Conservation (phyloP, 441 rosid genomes). For the Geranium incanum region DNA sequence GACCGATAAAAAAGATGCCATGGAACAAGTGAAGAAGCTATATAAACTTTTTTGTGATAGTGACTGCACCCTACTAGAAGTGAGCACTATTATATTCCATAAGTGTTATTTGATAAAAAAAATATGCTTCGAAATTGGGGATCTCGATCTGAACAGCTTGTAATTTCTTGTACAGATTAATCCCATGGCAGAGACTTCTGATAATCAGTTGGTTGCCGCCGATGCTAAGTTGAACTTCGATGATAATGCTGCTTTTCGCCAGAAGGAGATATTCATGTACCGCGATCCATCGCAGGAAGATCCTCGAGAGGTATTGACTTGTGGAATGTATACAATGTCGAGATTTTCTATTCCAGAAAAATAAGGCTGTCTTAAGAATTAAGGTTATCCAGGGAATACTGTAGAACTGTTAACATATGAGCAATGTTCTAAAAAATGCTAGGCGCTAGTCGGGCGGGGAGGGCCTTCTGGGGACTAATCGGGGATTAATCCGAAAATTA, state of each 20-base stretch:
- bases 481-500: no score
- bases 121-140: no score
- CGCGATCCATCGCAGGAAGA: constrained; percentile 96
- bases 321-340: background rate
- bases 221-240: constrained; percentile 98
- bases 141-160: no score
- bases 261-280: constrained; percentile 62
- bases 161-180: constrained; percentile 33
- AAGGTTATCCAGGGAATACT: no score
- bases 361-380: no score
- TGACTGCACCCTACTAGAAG: constrained; percentile 96
- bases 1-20: constrained; percentile 72
- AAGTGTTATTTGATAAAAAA: background rate
- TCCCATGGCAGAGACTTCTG: constrained; percentile 90
- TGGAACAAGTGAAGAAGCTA: constrained; percentile 94
- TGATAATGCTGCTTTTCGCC: constrained; percentile 92
- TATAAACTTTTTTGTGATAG: constrained; percentile 68
- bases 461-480: no score
- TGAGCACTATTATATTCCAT: constrained; percentile 33
- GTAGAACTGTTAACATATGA: no score
- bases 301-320: constrained; percentile 72
- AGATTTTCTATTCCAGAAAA: no score
- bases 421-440: no score
- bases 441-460: no score
- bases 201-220: constrained; percentile 83